Conservation (phyloP, 164 flowering plant genomes). For the Buxus sempervirens region DNA sequence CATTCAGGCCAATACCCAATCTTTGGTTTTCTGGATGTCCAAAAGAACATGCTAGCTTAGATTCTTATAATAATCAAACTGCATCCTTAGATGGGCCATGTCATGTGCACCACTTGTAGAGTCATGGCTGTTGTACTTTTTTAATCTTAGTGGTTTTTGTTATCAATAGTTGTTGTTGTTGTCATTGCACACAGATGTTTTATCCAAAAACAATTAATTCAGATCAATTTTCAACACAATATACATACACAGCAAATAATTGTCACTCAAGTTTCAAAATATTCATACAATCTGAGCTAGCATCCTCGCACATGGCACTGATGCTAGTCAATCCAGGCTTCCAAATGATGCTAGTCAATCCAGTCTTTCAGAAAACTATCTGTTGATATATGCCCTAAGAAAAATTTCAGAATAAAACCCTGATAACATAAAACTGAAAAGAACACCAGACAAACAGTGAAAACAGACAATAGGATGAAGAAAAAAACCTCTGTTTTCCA, state of each 20-base stretch:
- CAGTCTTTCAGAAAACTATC: no score
- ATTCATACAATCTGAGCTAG: not conserved
- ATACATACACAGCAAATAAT: not conserved
- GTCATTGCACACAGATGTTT: not conserved
- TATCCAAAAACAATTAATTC: not conserved
- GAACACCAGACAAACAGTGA: not conserved
- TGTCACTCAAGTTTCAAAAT: not conserved
- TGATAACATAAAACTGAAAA: not conserved
- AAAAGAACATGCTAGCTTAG: not conserved
- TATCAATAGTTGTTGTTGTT: no score
- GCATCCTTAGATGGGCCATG: not conserved
- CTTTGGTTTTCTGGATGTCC: not conserved
- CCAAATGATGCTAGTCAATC: not conserved
- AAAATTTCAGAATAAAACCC: not conserved
- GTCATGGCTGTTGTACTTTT: no score
- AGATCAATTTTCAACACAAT: not conserved
- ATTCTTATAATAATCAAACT: not conserved
- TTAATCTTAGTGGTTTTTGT: not conserved
- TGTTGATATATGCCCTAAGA: no score
- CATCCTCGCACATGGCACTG: not conserved
- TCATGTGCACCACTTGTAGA: not conserved
- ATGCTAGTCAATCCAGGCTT: not conserved
- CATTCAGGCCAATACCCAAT: no score
- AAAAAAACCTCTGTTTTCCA: slow-evolving; percentile 62
- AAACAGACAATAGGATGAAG: not conserved